These are phyloP conservation scores for Xerocomellus amylosporus DNA, from an alignment of 768 basidiomycete genomes.

Conservation along the genomic window DNA sequence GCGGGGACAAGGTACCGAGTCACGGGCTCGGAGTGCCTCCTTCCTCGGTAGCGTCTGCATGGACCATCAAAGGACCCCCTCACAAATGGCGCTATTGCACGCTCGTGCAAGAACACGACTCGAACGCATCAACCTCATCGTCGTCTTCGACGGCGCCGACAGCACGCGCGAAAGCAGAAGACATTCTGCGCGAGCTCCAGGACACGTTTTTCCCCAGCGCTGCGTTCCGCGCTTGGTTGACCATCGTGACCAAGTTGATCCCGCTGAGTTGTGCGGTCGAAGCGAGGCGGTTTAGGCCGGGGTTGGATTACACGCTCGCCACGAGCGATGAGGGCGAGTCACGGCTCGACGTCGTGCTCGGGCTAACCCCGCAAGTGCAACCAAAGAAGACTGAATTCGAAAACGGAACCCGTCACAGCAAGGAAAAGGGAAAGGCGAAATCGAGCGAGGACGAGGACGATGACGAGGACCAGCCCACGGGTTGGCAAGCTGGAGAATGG, in stretches of 20 bases:
- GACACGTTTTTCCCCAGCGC: conserved; percentile 72
- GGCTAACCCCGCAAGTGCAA: conserved; percentile 67
- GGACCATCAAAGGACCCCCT: conserved; percentile 82
- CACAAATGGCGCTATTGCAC: conserved; percentile 93
- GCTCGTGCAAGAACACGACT: conserved; percentile 33
- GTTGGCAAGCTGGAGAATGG: conserved; percentile 74
- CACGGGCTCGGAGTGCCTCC: conserved; percentile 61
- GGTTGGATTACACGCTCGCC: conserved; percentile 93
- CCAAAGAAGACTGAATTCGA: conserved; percentile 14
- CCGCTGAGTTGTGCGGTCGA: conserved; percentile 72
- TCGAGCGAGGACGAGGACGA: conserved; percentile 21
- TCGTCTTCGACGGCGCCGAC: not conserved
- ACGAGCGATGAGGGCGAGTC: conserved; percentile 81
- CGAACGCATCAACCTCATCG: not conserved
- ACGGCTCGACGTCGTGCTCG: conserved; percentile 81
- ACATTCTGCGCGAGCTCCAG: conserved; percentile 47
- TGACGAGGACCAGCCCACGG: conserved; percentile 34
- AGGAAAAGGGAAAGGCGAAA: conserved; percentile 32
- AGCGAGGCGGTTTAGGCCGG: conserved; percentile 86
- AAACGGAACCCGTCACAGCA: conserved; percentile 18
- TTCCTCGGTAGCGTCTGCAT: conserved; percentile 46
- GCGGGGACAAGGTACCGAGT: conserved; percentile 54
- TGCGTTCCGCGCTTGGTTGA: conserved; percentile 92
- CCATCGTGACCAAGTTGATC: conserved; percentile 65
- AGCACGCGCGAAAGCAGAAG: conserved; percentile 19